Evolutionary conservation across 805 yeast genomes (phyloP).

Genomic region (Starmerella bombicola): DNA sequence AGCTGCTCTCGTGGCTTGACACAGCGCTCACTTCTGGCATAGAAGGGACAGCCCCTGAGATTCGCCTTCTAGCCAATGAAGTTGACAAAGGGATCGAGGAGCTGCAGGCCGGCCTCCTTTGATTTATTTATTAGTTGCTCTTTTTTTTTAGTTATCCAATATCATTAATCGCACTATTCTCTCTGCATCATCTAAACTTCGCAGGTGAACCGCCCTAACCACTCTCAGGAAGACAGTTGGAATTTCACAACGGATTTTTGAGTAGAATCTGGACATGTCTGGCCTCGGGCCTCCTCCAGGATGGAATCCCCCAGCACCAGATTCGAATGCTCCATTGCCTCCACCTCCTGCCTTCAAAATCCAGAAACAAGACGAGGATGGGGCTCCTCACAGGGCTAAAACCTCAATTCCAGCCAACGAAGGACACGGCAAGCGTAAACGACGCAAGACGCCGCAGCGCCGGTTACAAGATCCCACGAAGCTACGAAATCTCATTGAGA

Average conservation of each 20-base stretch:
- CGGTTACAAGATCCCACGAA: conserved; percentile 1
- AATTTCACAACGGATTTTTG: no score
- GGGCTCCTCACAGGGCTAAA: not conserved
- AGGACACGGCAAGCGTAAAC: not conserved
- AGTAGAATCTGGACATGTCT: no score
- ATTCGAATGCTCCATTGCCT: not conserved
- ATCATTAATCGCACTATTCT: no score
- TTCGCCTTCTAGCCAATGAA: not conserved
- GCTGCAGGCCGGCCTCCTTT: not conserved
- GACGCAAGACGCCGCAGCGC: conserved; percentile 1
- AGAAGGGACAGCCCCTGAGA: not conserved
- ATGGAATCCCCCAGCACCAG: conserved; percentile 6
- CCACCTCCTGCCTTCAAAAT: conserved; percentile 4
- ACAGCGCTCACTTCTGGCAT: conserved; percentile 3
- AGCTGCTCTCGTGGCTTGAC: conserved; percentile 6
- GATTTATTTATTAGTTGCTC: conserved; percentile 1
- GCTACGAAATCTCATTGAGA: conserved; percentile 5
- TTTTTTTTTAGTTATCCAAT: no score
- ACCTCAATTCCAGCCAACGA: not conserved
- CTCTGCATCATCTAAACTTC: no score
- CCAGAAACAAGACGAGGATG: not conserved
- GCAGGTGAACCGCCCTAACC: no score
- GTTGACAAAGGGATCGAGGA: not conserved
- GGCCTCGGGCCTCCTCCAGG: conserved; percentile 8
- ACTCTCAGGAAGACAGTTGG: no score